Evolutionary conservation across 106 monocot genomes (phyloP), one percentile per base, ranked within the genome.

Genomic region (Dendrobium officinale): DNA sequence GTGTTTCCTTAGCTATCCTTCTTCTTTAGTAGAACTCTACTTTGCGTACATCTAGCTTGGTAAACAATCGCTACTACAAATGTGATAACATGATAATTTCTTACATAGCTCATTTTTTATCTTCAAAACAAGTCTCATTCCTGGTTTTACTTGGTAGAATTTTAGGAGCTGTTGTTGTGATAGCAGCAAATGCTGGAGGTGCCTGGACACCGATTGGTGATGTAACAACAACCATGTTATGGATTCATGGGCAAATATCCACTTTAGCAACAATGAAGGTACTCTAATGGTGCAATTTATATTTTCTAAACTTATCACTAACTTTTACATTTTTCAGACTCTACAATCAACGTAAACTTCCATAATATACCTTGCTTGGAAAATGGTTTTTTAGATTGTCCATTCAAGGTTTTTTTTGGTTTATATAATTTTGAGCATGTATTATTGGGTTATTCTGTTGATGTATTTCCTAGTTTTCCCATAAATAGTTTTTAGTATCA

Each of bases 181-280:
- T 98, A 86, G 92, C 98, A 80, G 98, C 98, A 89, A 98, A 98
- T 86, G 90, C 98, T 80, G 98, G 98, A 42, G 98, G 98, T 82
- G 94, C 98, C 77, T 98, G 98, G 98, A 95, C 98, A 37, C 98
- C 98, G 51, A 98, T 98, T 80, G 98, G 98, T 89, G 98, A 98
- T 91, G 95, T 98, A 42, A 98, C 98, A 42, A 98, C 98, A 6
- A 98, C 98, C 16, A 98, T 98, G 98, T 79, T 98, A 68, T 98
- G 98, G 98, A 98, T 98, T 79, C 95, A 98, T 88, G 98, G 98
- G 73, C 98, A 98, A 75, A 91, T 98, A 9, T 88, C 95, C 44
- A 92, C 98, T 73, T 77, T 98, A 82, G 61, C 82, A 55, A 93
- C 89, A 73, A 88, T 98, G 81, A 59, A 92, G 95, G 98, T 98